Evolutionary conservation across 331 rosid genomes (phyloP).

Genomic region (Phaseolus coccineus): DNA sequence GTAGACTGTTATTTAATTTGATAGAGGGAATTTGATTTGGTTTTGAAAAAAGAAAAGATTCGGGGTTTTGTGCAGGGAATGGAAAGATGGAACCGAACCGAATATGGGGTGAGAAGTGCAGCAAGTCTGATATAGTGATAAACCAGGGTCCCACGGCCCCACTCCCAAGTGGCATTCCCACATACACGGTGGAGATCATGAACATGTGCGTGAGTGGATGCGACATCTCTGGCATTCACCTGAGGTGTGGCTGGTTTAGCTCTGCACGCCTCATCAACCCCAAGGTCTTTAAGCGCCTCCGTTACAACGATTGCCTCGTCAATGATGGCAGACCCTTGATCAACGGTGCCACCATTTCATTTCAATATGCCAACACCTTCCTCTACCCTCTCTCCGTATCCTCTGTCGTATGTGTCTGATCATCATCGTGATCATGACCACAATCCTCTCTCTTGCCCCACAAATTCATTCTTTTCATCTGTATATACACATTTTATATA

Average conservation of each 20-base stretch:
- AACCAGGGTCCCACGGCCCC: slow-evolving; percentile 84
- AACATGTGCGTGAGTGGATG: slow-evolving; percentile 80
- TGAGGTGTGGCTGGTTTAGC: slow-evolving; percentile 94
- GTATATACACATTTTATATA: slow-evolving; percentile 53
- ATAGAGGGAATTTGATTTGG: background rate
- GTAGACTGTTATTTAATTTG: background rate
- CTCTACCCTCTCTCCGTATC: slow-evolving; percentile 74
- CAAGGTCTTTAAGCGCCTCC: slow-evolving; percentile 84
- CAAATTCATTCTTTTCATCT: slow-evolving; percentile 47
- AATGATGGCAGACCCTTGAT: slow-evolving; percentile 75
- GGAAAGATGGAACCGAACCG: slow-evolving; percentile 69
- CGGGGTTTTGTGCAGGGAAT: background rate
- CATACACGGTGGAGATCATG: slow-evolving; percentile 81
- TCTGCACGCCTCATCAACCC: slow-evolving; percentile 90
- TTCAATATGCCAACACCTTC: slow-evolving; percentile 83
- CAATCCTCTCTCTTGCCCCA: too few relatives aligned
- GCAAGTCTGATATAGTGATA: slow-evolving; percentile 67
- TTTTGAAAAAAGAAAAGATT: background rate
- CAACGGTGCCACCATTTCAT: slow-evolving; percentile 69
- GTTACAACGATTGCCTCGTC: slow-evolving; percentile 81
- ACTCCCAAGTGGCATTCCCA: slow-evolving; percentile 86
- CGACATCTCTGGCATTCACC: slow-evolving; percentile 70
- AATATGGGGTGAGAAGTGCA: slow-evolving; percentile 82
- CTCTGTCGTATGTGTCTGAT: slow-evolving; percentile 58
- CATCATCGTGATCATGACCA: background rate